Base-by-base conservation (phyloP, 306 rosid genomes). In the Gastrolobium bilobum region DNA sequence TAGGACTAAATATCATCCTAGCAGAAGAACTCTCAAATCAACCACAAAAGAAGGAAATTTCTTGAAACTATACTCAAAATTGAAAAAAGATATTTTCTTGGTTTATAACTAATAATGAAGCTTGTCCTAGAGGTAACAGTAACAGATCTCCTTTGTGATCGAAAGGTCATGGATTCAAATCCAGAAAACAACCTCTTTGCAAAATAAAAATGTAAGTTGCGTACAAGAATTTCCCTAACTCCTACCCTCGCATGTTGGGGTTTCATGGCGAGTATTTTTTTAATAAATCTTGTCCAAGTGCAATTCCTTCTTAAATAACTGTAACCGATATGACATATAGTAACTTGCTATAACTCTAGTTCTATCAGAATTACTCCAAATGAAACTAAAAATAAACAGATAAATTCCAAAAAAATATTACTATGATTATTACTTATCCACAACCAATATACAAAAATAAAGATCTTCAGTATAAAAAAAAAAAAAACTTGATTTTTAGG, bases 341-440 rank as follows among this genome's bases (percentile, higher is more conserved):
- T 69, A 31, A 47, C 75, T 48, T 31, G 60, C 31, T n/a, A 47
- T 6, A 69, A 69, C 60, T 69, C n/a, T n/a, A 68, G 58, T 69
- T 69, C 46, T 69, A 50, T 34, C 75, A 69, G 7, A 34, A 50
- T 48, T n/a, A 48, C 33, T 13, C 10, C n/a, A 31, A 68, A 68
- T 5, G 31, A 68, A 48, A 44, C 6, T 6, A 48, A 30, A 46
- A 47, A 10, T 48, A 68, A 47, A 48, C 43, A 33, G 47, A 68
- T 68, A 68, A 48, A 31, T 47, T 33, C 31, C 43, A 44, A 68
- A 46, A 65, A 42, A 52, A 65, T 44, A 67, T 67, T 33, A 13
- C 44, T 48, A 8, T 3, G 26, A 33, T 11, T 33, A 48, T 33
- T 31, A 48, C 38, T 68, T n/a, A 68, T 30, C 73, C 26, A 44